Evolutionary conservation across 2,329 filamentous ascomycete genomes (phyloP).

Genomic region (Paecilomyces formosus): DNA sequence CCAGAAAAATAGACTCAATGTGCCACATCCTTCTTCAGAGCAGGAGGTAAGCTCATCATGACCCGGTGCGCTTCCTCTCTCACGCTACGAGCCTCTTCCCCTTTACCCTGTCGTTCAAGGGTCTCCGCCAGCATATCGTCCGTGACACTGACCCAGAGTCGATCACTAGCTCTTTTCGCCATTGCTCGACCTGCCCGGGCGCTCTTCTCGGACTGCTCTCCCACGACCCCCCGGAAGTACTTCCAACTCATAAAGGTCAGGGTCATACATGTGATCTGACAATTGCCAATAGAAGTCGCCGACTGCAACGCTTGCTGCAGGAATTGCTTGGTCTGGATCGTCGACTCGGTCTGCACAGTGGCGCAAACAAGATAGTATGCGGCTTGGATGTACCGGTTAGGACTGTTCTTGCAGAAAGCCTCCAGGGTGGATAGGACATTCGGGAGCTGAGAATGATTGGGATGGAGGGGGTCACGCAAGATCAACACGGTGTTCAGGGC

Average conservation of each 20-base stretch:
- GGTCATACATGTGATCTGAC: slow-evolving; percentile 72
- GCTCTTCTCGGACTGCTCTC: slow-evolving; percentile 71
- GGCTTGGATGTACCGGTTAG: slow-evolving; percentile 67
- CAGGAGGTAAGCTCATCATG: slow-evolving; percentile 29
- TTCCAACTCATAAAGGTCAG: slow-evolving; percentile 77
- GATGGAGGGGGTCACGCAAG: slow-evolving; percentile 54
- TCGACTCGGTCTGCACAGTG: slow-evolving; percentile 57
- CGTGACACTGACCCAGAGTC: slow-evolving; percentile 72
- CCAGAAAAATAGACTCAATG: not conserved
- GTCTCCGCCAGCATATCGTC: slow-evolving; percentile 71
- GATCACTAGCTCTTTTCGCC: slow-evolving; percentile 62
- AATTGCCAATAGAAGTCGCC: slow-evolving; percentile 63
- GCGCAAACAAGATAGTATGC: slow-evolving; percentile 72
- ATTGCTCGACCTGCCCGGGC: slow-evolving; percentile 62
- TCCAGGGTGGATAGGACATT: slow-evolving; percentile 59
- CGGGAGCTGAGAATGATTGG: slow-evolving; percentile 52
- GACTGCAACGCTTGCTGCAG: slow-evolving; percentile 66
- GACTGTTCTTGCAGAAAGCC: slow-evolving; percentile 59
- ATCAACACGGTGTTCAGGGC: slow-evolving; percentile 64
- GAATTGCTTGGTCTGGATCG: slow-evolving; percentile 70
- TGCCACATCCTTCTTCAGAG: slow-evolving; percentile 21
- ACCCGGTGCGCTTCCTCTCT: slow-evolving; percentile 39
- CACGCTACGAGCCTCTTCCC: slow-evolving; percentile 41
- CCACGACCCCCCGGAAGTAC: slow-evolving; percentile 75
- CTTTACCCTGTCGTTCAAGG: slow-evolving; percentile 63